A percentile compares a stretch with the other conserved stretches of the same genome.
Conservation (phyloP, 441 rosid species). For the Arabidopsis lyrata region DNA sequence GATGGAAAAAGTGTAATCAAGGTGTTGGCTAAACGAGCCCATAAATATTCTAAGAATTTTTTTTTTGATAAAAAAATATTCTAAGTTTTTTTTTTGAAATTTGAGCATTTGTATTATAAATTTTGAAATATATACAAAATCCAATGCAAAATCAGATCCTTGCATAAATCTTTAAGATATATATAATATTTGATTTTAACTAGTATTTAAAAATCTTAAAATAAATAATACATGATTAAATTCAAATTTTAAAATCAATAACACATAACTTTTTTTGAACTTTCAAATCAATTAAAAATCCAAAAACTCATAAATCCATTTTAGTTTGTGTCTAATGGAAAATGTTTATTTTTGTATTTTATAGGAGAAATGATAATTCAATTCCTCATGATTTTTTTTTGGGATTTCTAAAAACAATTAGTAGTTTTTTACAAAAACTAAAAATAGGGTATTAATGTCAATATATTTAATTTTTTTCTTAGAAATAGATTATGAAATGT, state of each 20-base stretch:
- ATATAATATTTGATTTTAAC: background rate
- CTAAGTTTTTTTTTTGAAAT: background rate
- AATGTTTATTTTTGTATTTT: background rate
- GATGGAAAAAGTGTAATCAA: background rate
- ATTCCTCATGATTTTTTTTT: background rate
- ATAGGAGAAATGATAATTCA: background rate
- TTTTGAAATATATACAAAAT: background rate
- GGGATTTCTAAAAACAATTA: too few relatives aligned
- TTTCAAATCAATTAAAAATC: background rate
- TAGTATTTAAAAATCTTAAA: background rate
- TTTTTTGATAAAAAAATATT: too few relatives aligned
- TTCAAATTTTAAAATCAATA: background rate
- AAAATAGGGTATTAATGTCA: too few relatives aligned
- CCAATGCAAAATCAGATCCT: background rate
- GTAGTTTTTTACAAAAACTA: too few relatives aligned
- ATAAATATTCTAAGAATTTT: too few relatives aligned
- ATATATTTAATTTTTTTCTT: background rate
- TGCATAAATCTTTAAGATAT: background rate
- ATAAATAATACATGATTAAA: background rate
- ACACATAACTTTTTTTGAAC: too few relatives aligned
- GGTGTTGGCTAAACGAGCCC: background rate
- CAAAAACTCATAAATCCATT: background rate
- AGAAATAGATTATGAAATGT: background rate
- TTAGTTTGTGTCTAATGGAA: background rate
- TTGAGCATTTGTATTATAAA: background rate